These are phyloP conservation scores for Salvia sclarea DNA, from an alignment of 305 asterid genomes.

Conservation along the genomic window DNA sequence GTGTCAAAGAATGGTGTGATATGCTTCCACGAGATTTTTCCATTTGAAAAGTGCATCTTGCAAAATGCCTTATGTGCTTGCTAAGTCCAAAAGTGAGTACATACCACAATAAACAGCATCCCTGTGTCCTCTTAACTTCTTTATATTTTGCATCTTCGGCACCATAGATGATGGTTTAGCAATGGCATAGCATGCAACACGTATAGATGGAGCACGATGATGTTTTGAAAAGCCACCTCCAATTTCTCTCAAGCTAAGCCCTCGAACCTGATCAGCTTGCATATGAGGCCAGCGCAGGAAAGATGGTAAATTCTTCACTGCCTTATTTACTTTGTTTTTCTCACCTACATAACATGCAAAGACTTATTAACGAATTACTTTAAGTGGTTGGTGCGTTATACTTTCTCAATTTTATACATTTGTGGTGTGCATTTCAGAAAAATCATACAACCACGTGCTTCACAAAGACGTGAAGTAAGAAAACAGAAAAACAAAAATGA, in stretches of 20 bases:
- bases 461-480: conserved; percentile 12
- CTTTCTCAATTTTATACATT: conserved; percentile 10
- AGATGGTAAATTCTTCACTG: conserved; percentile 51
- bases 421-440: not conserved
- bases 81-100: conserved; percentile 28
- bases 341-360: conserved; percentile 59
- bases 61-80: conserved; percentile 7
- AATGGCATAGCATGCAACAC: conserved; percentile 88
- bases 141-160: conserved; percentile 90
- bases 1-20: conserved; percentile 19
- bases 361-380: conserved; percentile 19
- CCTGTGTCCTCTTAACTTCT: conserved; percentile 89
- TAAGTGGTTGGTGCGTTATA: conserved; percentile 18
- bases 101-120: conserved; percentile 99
- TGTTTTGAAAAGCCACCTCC: conserved; percentile 98
- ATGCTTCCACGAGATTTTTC: conserved; percentile 18
- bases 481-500: not conserved
- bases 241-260: conserved; percentile 90
- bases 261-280: conserved; percentile 95
- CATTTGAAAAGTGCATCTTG: conserved; percentile 21
- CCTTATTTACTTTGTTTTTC: conserved; percentile 55
- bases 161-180: conserved; percentile 98
- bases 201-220: conserved; percentile 93
- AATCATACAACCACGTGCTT: not conserved
- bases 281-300: conserved; percentile 98